Evolutionary conservation across 257 asterid species (phyloP), one percentile per base, ranked within the genome.

Genomic region (Nicotiana sylvestris): DNA sequence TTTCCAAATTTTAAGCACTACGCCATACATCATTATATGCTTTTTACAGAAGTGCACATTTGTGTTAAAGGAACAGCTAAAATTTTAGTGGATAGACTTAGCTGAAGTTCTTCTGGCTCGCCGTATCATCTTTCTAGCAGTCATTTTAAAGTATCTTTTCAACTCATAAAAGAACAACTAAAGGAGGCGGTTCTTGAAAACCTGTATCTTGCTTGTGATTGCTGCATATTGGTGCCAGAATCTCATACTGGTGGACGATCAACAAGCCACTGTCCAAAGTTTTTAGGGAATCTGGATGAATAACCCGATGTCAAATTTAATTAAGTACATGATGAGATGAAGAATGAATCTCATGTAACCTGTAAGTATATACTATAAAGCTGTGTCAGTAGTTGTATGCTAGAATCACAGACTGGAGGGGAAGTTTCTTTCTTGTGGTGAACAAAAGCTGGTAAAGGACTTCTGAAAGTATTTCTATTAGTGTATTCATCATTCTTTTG

Each of bases 251-350:
- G 60, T 70, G 37, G 60, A 21, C 16, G 0, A 68, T 35, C 30
- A 68, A 35, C 30, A 35, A 11, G 53, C 55, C 9, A 21, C 53
- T 67, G 53, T 70, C 58, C 57, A 7, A 70, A 11, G 11, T n/a
- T 43, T 43, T 70, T 43, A 11, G 58, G 43, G 58, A 70, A 4
- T 70, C 78, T 70, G 78, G 35, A 70, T 70, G 78, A 70, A 70
- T 43, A 21, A 43, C 58, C 58, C 9, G 51, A 43, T 43, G 60
- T 29, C 60, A 70, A 21, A 5, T 43, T 43, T 43, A 70, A 21
- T 43, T 17, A 43, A 70, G 58, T 70, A 70, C 78, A 43, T 43
- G 35, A 70, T 39, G 37, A 0, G 1, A 70, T 70, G 11, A 43
- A 70, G 60, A 70, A 70, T 17, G 16, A 2, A 21, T 43, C 32